Base-by-base conservation (phyloP, 139 green algal species). In the Tetradesmus obliquus region DNA sequence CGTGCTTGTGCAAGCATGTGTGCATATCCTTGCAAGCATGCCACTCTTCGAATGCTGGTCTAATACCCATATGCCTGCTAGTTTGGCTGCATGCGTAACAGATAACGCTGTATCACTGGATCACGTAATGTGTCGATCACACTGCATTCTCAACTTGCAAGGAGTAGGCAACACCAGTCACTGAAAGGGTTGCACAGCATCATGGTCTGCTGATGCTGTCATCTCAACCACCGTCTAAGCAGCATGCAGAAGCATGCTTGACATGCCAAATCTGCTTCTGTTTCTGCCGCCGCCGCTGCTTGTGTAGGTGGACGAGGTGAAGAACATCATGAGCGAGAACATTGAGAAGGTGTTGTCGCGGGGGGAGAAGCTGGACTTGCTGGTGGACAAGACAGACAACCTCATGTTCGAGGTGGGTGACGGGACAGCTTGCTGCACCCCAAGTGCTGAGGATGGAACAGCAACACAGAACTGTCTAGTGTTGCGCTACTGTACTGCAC, bases 311-410 rank as follows among this genome's bases (percentile, higher is more conserved):
- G 96, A 98, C 57, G 97, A 99, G 95, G 98, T 99, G 87, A 99
- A 99, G 93, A 96, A 97, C 92, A 97, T 99, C 91, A 99, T 99
- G 98, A 98, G 98, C 69, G 97, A 99, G 54, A 99, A 99, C 95
- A 99, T 99, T 66, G 98, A 99, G 92, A 97, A 97, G 93, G 97
- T 99, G 91, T 90, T 99, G 82, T 97, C 98, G 81, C 95, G 98
- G 1, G 98, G 98, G 1, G 98, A 99, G 93, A 99, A 99, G 95
- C 98, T 99, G 60, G 98, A 99, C 95, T 93, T 99, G 86, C 93
- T 99, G 85, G 97, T 99, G 80, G 98, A 99, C 93, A 99, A 99
- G 92, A 99, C 98, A 9, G 98, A 99, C 87, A 97, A 98, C 91
- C 96, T 99, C 74, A 97, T 98, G 55, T 97, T 96, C 83, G 97